Evolutionary conservation across 768 basidiomycete genomes (phyloP).

Genomic region (Wakefieldia striispora): DNA sequence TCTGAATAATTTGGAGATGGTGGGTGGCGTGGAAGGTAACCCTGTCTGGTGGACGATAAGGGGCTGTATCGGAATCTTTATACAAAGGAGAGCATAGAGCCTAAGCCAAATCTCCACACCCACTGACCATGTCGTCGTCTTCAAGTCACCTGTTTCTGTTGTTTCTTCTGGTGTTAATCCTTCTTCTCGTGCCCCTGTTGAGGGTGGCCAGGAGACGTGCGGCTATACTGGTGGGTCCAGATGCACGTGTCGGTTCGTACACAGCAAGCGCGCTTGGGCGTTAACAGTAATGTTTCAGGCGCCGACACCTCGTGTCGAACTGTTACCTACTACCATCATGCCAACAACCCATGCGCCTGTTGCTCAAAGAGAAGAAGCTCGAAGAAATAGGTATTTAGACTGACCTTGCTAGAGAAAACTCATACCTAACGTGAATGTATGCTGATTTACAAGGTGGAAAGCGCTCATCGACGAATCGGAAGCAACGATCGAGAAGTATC

Average conservation of each 20-base stretch:
- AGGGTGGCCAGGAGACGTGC: not conserved
- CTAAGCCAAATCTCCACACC: not conserved
- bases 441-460: slow-evolving; percentile 13
- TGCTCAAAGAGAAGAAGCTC: slow-evolving; percentile 1
- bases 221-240: not conserved
- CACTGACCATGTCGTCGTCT: slow-evolving; percentile 9
- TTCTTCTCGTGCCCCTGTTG: not conserved
- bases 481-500: slow-evolving; percentile 7
- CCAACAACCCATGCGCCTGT: not conserved
- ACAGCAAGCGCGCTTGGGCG: slow-evolving; percentile 7
- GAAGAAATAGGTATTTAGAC: slow-evolving; percentile 16
- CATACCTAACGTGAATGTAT: slow-evolving; percentile 2
- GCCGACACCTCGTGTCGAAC: slow-evolving; percentile 3
- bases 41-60: not conserved
- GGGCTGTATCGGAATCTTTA: slow-evolving; percentile 5
- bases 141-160: slow-evolving; percentile 16
- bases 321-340: slow-evolving; percentile 10
- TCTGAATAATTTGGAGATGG: too few relatives aligned
- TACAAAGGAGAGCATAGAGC: not conserved
- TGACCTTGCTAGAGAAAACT: not conserved
- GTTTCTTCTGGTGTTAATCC: slow-evolving; percentile 9
- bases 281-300: slow-evolving; percentile 1
- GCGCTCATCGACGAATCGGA: slow-evolving; percentile 12
- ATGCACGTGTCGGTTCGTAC: slow-evolving; percentile 19
- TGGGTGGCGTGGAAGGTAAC: too few relatives aligned